Base-by-base conservation (phyloP, 179 eudicot species). In the Heliamphora pulchella region DNA sequence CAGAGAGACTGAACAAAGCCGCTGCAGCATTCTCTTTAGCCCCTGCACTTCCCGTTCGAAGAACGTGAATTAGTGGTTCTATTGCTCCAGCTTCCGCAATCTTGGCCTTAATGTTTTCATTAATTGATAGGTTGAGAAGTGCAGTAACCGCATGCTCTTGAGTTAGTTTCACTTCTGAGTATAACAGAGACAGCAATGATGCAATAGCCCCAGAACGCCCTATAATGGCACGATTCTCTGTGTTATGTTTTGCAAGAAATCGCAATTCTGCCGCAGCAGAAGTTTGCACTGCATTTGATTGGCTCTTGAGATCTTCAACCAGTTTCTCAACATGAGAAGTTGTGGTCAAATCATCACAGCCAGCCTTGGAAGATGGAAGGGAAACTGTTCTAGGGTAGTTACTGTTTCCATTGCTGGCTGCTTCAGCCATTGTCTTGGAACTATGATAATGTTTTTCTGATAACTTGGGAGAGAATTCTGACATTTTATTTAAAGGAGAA, bases 71-170 rank as follows among this genome's bases (percentile, higher is more conserved):
- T 43, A 87, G 83, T 71, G 85, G 89, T 64, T 84, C 84, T 18
- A 84, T 84, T 10, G 84, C 86, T 15, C 80, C 87, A 5, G 78
- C 81, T 14, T 85, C 68, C 10, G 83, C 89, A 53, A 90, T 90
- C 48, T 73, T 71, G 46, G 80, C 20, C 80, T 87, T 90, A 81
- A 89, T 90, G 80, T 86, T 86, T 67, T 87, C 86, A 61, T 84
- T 89, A 78, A 90, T 87, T 0, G 93, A 90, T 67, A 90, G 77
- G 68, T 90, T 90, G 2, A 90, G 89, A 44, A 90, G 85, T 8
- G 90, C 87, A 76, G 93, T 90, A 71, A 90, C 93, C 0, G 93
- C 89, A 50, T 89, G 62, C 83, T 90, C 89, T 55, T 90, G 91
- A 71, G 78, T 85, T 79, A 4, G 70, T 22, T 75, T 89, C 91